Percentiles rank a stretch among this genome's conserved stretches.
Conservation (phyloP, 148 eudicot species). For the Beta vulgaris region DNA sequence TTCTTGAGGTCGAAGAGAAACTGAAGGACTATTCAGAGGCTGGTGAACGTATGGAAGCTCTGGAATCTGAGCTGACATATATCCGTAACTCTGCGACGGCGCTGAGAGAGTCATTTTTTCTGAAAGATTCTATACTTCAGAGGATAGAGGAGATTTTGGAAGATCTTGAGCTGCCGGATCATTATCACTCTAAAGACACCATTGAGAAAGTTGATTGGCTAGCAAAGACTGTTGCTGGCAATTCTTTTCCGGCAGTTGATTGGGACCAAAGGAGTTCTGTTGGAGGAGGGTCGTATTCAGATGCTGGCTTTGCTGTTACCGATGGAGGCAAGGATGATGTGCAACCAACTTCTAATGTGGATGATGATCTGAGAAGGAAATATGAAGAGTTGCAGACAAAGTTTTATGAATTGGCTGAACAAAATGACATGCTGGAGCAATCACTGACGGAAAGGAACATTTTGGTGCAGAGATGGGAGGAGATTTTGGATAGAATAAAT, state of each 20-base stretch:
- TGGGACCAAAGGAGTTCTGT: constrained; percentile 73
- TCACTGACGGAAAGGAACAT: constrained; percentile 89
- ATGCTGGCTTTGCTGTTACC: constrained; percentile 46
- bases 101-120: constrained; percentile 83
- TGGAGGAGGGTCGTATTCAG: constrained; percentile 64
- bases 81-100: constrained; percentile 98
- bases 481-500: constrained; percentile 66
- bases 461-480: constrained; percentile 93
- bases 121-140: constrained; percentile 90
- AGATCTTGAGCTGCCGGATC: constrained; percentile 90
- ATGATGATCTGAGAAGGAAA: constrained; percentile 65
- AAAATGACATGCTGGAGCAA: constrained; percentile 97
- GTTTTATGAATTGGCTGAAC: constrained; percentile 90
- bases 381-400: constrained; percentile 82
- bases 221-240: constrained; percentile 62
- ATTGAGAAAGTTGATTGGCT: constrained; percentile 91
- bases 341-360: constrained; percentile 39
- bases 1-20: constrained; percentile 76
- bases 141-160: constrained; percentile 93
- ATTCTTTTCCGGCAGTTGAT: constrained; percentile 47
- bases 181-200: constrained; percentile 70
- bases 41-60: constrained; percentile 98
- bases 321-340: constrained; percentile 70
- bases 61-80: constrained; percentile 96
- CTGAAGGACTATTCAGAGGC: constrained; percentile 88